These are phyloP conservation scores for Neurospora sp. DNA, from an alignment of 495 filamentous ascomycete species.

Conservation along the genomic window DNA sequence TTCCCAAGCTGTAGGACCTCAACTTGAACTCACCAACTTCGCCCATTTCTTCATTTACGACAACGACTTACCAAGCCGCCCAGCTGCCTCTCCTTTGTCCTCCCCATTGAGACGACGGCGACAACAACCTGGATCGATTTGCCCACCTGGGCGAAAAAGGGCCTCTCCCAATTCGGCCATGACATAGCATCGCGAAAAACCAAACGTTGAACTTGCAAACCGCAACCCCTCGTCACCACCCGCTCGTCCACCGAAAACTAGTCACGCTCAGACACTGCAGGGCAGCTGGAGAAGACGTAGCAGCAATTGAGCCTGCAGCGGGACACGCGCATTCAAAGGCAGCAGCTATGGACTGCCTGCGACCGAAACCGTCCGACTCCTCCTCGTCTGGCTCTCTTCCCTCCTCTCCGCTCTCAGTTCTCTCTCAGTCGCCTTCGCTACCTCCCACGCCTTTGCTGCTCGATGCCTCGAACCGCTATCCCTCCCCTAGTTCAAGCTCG, in stretches of 20 bases:
- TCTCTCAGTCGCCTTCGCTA: conserved; percentile 46
- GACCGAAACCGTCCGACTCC: conserved; percentile 18
- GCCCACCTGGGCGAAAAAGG: background rate
- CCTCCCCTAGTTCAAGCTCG: conserved; percentile 28
- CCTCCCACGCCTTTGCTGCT: conserved; percentile 36
- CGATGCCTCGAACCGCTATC: conserved; percentile 26
- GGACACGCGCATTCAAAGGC: background rate
- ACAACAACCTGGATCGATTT: background rate
- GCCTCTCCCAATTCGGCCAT: conserved; percentile 5
- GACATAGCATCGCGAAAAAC: conserved; percentile 12
- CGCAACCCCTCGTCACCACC: background rate
- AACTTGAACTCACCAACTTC: background rate
- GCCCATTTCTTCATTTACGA: background rate
- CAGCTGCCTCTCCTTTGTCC: background rate
- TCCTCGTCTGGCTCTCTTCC: conserved; percentile 24
- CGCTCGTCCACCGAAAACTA: background rate
- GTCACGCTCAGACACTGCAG: background rate
- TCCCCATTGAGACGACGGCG: background rate
- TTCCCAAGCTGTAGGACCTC: background rate
- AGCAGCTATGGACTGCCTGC: conserved; percentile 15
- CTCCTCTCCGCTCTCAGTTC: conserved; percentile 39
- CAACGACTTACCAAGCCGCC: background rate
- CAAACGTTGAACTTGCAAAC: background rate
- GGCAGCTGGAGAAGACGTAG: background rate
- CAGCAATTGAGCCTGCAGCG: background rate